phyloP scores from a whole-genome alignment of 2,329 filamentous ascomycete genomes.

The Botrytis squamosa region DNA sequence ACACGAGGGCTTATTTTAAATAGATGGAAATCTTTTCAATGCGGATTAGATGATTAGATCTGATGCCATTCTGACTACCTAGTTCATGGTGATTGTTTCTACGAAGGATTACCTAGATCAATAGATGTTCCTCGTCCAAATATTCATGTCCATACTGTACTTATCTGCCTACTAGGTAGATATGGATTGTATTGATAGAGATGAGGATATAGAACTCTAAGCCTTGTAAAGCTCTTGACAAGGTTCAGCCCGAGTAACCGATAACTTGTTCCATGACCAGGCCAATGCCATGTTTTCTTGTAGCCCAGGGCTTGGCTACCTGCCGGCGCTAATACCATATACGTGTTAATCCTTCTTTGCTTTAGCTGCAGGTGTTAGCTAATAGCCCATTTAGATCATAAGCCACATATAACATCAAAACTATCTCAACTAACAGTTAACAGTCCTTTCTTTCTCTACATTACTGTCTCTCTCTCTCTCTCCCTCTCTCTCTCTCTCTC shows the following conservation, averaged over 20 bases:
- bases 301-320: conserved; percentile 8
- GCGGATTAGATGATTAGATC: neutral
- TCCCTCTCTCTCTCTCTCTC: too few species aligned
- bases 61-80: neutral
- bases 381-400: neutral
- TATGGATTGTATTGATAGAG: neutral
- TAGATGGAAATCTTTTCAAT: neutral
- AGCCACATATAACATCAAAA: neutral
- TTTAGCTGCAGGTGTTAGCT: neutral
- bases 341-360: neutral
- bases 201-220: neutral
- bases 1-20: neutral
- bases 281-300: neutral
- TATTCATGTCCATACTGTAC: neutral
- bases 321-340: conserved; percentile 8
- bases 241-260: neutral
- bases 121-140: neutral
- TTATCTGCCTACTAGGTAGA: neutral
- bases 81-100: neutral
- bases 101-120: too few species aligned
- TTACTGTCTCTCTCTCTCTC: neutral
- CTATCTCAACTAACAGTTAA: neutral
- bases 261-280: neutral
- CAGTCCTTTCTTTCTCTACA: neutral
- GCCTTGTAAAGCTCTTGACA: neutral